Evolutionary conservation across 768 basidiomycete species (phyloP), one percentile per base, ranked within the genome.

Genomic region (Auricularia cornea): DNA sequence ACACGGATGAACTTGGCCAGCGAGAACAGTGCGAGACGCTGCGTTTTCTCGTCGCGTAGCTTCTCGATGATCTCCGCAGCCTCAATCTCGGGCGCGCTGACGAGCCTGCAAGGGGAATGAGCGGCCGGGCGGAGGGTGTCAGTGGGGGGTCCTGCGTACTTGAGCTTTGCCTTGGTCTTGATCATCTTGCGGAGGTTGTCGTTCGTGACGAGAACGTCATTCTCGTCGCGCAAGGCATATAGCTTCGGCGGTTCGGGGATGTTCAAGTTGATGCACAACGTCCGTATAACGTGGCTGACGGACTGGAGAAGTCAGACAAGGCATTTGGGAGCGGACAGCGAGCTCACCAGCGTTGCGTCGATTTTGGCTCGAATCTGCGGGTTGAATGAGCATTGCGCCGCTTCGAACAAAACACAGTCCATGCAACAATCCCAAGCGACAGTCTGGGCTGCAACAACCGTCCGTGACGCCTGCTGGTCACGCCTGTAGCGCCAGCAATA

Each of bases 171-270:
- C 73, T 90, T 93, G 44, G 81, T 80, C 74, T 83, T 88, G 67
- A 94, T 90, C 77, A 89, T 90, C 76, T 83, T 86, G 71, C 85
- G 81, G 69, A 97, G 72, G 71, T 94, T 95, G 66, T 93, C 91
- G 69, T 90, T 89, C 30, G 92, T 94, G 20, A 97, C 87, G 57
- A 95, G 74, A 67, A 90, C 90, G 64, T 90, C 89, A 18, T 80
- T 83, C 68, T 92, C 89, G 71, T 94, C 92, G 68, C 93, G 81
- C 64, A 96, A 73, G 1, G 92, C 89, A 70, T 84, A 94, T 66
- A 89, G 76, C 1, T 81, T 80, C 1, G 90, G 81, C 0, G 88
- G 81, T 41, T 90, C 90, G 63, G 84, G 84, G 63, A 93, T 85
- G 73, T 88, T 86, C 67, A 96, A 78, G 74, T 87, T 93, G 67